These are phyloP conservation scores for Alloteropsis angusta DNA, from an alignment of 202 grass and related monocot species.

Conservation along the genomic window DNA sequence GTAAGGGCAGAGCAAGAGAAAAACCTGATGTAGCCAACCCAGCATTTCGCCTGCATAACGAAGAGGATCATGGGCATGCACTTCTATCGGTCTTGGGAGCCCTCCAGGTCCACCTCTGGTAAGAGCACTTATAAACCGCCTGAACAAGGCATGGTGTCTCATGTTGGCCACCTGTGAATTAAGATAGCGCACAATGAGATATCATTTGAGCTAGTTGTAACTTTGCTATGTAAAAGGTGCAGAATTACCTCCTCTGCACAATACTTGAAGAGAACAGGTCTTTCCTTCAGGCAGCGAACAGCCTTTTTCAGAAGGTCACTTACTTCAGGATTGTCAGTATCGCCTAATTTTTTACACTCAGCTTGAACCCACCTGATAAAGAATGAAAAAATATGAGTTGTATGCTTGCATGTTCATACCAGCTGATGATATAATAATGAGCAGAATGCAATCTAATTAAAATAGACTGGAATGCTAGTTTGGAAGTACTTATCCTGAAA, in stretches of 20 bases:
- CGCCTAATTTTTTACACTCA: conserved; percentile 95
- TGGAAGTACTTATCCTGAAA: not conserved
- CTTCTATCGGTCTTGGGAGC: conserved; percentile 94
- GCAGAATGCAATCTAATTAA: not conserved
- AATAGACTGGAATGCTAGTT: not conserved
- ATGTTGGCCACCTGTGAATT: conserved; percentile 86
- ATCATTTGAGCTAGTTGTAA: not conserved
- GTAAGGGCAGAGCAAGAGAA: conserved; percentile 22
- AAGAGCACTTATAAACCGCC: conserved; percentile 97
- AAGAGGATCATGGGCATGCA: conserved; percentile 98
- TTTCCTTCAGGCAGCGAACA: conserved; percentile 83
- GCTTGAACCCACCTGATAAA: conserved; percentile 88
- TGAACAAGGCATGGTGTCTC: conserved; percentile 97
- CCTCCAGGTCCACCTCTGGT: conserved; percentile 93
- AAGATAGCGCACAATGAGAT: conserved; percentile 8
- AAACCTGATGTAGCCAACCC: conserved; percentile 96
- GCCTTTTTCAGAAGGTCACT: conserved; percentile 84
- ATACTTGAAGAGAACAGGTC: conserved; percentile 93
- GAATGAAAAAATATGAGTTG: not conserved
- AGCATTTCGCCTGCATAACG: conserved; percentile 98
- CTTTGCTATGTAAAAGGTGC: not conserved
- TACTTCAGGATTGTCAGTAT: conserved; percentile 93
- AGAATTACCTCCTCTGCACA: conserved; percentile 84
- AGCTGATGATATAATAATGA: conserved; percentile 8
- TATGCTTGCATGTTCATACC: not conserved